phyloP scores from a whole-genome alignment of 2,329 filamentous ascomycete genomes.

The Seiridium unicorne region DNA sequence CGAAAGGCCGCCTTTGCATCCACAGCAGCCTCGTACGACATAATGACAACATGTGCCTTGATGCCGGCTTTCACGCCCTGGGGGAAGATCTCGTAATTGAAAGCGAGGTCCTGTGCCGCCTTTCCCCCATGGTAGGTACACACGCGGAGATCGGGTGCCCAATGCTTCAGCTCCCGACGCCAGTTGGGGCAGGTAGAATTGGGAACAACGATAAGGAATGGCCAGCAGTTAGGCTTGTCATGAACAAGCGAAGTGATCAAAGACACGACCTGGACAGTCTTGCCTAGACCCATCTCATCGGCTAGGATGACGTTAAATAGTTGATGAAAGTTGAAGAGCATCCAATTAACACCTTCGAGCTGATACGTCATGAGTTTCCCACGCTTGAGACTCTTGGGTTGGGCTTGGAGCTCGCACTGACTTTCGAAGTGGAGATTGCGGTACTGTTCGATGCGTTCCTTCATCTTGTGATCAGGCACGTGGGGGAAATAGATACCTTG shows the following conservation, averaged over 20 bases:
- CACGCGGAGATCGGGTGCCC: slow-evolving; percentile 81
- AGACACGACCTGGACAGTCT: slow-evolving; percentile 90
- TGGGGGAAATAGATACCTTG: slow-evolving; percentile 68
- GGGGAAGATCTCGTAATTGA: slow-evolving; percentile 84
- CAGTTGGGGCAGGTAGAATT: slow-evolving; percentile 98
- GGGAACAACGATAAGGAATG: slow-evolving; percentile 89
- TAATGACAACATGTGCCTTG: slow-evolving; percentile 87
- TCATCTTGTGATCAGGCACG: slow-evolving; percentile 58
- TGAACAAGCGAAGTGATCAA: slow-evolving; percentile 74
- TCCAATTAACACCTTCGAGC: slow-evolving; percentile 89
- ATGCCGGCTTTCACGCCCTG: slow-evolving; percentile 63
- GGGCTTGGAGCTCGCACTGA: slow-evolving; percentile 65
- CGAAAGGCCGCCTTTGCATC: slow-evolving; percentile 71
- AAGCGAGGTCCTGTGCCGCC: slow-evolving; percentile 71
- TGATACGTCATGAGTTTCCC: slow-evolving; percentile 93
- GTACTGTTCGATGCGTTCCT: slow-evolving; percentile 65
- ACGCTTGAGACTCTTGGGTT: slow-evolving; percentile 71
- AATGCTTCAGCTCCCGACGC: slow-evolving; percentile 92
- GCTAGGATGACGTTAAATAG: slow-evolving; percentile 86
- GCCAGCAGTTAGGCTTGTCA: slow-evolving; percentile 73
- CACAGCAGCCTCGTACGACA: slow-evolving; percentile 87
- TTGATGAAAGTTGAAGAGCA: slow-evolving; percentile 84
- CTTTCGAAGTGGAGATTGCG: slow-evolving; percentile 63
- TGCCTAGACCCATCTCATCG: slow-evolving; percentile 97
- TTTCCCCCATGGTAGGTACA: slow-evolving; percentile 89